Percentiles rank a stretch among this genome's conserved stretches.
phyloP scores from a whole-genome alignment of 1,139 yeast genomes.

The Candida sp. region DNA sequence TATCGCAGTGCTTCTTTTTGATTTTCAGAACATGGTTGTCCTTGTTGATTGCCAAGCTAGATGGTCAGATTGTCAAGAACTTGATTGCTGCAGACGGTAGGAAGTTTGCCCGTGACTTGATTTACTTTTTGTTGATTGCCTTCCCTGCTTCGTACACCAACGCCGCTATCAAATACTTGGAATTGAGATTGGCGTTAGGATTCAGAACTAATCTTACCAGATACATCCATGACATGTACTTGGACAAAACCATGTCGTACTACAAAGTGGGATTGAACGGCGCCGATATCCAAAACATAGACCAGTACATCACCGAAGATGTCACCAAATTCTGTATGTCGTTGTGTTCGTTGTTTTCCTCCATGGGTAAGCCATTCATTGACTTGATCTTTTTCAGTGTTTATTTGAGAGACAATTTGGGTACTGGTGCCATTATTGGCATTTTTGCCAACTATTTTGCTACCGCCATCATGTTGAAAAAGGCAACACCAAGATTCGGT shows the following conservation, averaged over 20 bases:
- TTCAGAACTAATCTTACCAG: conserved; percentile 86
- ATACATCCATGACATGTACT: conserved; percentile 88
- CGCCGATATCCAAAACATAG: conserved; percentile 51
- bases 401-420: conserved; percentile 84
- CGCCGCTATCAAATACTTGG: conserved; percentile 85
- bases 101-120: conserved; percentile 76
- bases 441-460: conserved; percentile 80
- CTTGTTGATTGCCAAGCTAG: conserved; percentile 83
- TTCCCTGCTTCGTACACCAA: conserved; percentile 95
- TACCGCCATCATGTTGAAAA: conserved; percentile 78
- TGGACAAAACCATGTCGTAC: conserved; percentile 81
- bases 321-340: conserved; percentile 83
- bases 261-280: conserved; percentile 68
- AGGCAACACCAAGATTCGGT: conserved; percentile 88
- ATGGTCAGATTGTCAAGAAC: conserved; percentile 92
- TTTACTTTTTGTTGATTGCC: conserved; percentile 89
- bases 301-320: conserved; percentile 87
- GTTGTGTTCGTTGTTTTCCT: conserved; percentile 82
- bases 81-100: conserved; percentile 83
- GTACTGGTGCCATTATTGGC: conserved; percentile 83
- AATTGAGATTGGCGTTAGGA: conserved; percentile 77
- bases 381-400: conserved; percentile 88
- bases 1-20: conserved; percentile 77
- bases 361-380: conserved; percentile 89
- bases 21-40: conserved; percentile 88